Evolutionary conservation across 108 stramenopile species (phyloP).

Genomic region (Cyclotella baltica): DNA sequence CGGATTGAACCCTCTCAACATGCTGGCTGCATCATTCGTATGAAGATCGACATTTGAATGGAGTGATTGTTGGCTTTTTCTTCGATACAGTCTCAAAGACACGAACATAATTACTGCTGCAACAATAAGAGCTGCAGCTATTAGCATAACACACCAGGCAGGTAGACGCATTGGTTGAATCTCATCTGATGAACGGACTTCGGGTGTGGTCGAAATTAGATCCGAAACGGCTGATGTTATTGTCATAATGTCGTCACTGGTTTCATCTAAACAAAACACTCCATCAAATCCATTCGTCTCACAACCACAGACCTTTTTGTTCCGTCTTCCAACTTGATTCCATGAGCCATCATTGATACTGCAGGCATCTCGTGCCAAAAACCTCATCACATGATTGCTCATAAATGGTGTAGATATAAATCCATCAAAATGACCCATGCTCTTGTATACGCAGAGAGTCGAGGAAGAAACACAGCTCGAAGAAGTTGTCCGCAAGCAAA

Average conservation of each 20-base stretch:
- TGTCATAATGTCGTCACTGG: not conserved
- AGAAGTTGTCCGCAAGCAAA: slow-evolving; percentile 4
- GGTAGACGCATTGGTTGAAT: not conserved
- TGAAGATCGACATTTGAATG: not conserved
- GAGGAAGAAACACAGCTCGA: not conserved
- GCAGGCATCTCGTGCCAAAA: slow-evolving; percentile 11
- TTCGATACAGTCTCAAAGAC: not conserved
- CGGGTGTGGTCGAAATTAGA: not conserved
- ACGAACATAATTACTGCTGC: not conserved
- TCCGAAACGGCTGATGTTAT: not conserved
- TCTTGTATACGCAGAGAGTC: slow-evolving; percentile 6
- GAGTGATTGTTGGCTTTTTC: no score
- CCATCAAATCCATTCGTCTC: slow-evolving; percentile 2
- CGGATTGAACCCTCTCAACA: not conserved
- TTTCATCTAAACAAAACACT: slow-evolving; percentile 20
- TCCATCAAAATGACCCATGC: slow-evolving; percentile 11
- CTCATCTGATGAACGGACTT: not conserved
- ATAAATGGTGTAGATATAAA: slow-evolving; percentile 3
- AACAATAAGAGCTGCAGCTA: not conserved
- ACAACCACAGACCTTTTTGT: slow-evolving; percentile 15
- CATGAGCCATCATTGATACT: slow-evolving; percentile 10
- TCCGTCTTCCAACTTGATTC: not conserved
- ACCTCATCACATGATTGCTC: slow-evolving; percentile 16
- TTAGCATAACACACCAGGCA: not conserved
- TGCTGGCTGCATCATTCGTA: not conserved